phyloP scores from a whole-genome alignment of 2,329 filamentous ascomycete genomes.

The Penicillium sp. region DNA sequence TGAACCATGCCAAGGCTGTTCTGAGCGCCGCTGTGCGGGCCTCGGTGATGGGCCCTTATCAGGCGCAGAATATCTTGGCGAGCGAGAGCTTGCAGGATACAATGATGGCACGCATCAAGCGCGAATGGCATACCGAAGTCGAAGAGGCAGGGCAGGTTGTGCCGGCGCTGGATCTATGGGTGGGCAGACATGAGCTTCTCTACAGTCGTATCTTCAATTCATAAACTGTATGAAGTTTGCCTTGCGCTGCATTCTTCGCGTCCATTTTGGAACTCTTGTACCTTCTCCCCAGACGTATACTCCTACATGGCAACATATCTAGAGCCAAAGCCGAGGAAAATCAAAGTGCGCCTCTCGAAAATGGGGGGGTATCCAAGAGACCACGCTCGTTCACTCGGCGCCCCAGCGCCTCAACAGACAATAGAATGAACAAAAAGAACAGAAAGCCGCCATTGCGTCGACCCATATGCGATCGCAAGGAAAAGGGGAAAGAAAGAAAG shows the following conservation, averaged over 20 bases:
- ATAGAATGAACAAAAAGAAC: conserved; percentile 7
- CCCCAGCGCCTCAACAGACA: conserved; percentile 13
- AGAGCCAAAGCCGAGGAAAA: conserved; percentile 16
- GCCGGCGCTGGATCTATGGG: conserved; percentile 63
- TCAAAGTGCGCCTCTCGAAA: conserved; percentile 16
- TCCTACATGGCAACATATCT: conserved; percentile 34
- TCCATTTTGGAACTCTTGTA: conserved; percentile 11
- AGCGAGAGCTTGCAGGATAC: conserved; percentile 51
- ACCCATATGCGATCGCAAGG: conserved; percentile 22
- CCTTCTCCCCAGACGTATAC: conserved; percentile 25
- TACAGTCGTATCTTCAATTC: conserved; percentile 69
- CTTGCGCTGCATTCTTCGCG: conserved; percentile 24
- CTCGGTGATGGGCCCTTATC: conserved; percentile 64
- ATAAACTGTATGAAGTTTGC: conserved; percentile 35
- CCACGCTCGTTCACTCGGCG: conserved; percentile 12
- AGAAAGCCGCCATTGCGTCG: conserved; percentile 19
- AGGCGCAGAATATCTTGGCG: conserved; percentile 59
- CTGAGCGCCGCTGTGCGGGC: conserved; percentile 62
- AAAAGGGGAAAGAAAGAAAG: conserved; percentile 12
- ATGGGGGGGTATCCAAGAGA: conserved; percentile 33
- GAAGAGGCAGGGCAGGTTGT: conserved; percentile 60
- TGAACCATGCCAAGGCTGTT: conserved; percentile 63
- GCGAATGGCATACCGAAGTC: conserved; percentile 48
- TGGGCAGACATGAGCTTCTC: conserved; percentile 62
- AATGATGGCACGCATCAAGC: conserved; percentile 50